These are phyloP conservation scores for Dryas alaskensis DNA, from an alignment of 306 rosid genomes.

Conservation along the genomic window DNA sequence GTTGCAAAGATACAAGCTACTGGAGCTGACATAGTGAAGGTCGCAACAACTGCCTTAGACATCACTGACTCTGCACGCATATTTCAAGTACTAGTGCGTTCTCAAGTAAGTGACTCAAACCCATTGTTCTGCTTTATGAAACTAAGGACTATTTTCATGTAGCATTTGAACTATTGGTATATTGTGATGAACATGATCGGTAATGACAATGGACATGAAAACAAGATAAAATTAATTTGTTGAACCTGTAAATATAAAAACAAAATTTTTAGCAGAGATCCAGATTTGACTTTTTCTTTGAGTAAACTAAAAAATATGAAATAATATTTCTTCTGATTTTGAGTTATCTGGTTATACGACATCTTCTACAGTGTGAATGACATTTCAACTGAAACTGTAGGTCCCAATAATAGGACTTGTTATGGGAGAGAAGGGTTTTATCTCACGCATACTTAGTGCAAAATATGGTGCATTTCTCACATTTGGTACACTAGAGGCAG, in stretches of 20 bases:
- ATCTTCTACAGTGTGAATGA: slow-evolving; percentile 2
- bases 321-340: neutral
- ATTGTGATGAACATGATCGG: neutral
- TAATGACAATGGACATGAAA: neutral
- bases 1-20: slow-evolving; percentile 59
- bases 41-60: slow-evolving; percentile 65
- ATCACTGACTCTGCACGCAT: slow-evolving; percentile 54
- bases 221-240: neutral
- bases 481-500: slow-evolving; percentile 53
- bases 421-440: slow-evolving; percentile 67
- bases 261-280: neutral
- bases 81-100: slow-evolving; percentile 54
- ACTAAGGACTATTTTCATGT: neutral
- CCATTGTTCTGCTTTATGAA: neutral
- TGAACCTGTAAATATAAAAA: neutral
- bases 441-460: slow-evolving; percentile 55
- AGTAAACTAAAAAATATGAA: neutral
- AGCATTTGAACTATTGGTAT: neutral
- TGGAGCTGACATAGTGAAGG: slow-evolving; percentile 67
- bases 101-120: slow-evolving; percentile 42
- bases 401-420: slow-evolving; percentile 66
- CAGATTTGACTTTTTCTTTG: neutral
- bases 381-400: slow-evolving; percentile 30
- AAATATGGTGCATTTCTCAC: slow-evolving; percentile 69
- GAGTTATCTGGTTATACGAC: neutral